Base-by-base conservation (phyloP, 495 filamentous ascomycete genomes). In the Hypoxylon intermedium region DNA sequence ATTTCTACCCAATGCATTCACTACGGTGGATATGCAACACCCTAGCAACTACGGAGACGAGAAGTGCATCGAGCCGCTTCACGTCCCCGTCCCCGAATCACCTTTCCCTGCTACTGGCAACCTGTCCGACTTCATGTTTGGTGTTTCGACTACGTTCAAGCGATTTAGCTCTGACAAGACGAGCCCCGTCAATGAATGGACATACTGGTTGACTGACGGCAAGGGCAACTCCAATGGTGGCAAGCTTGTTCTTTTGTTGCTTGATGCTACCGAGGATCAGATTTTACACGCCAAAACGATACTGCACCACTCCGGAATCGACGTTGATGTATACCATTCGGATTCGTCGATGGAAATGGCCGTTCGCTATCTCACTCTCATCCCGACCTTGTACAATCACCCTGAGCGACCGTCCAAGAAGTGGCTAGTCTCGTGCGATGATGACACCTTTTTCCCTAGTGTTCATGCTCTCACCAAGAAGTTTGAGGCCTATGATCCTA, bases 401-500 rank as follows among this genome's bases (percentile, higher is more conserved):
- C 77, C 68, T 72, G 67, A 81, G 63, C 59, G 84, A 67, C 12
- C 65, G 72, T 56, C 80, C 76, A 82, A 74, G 61, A 82, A 84
- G 61, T 91, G 86, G 87, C 78, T 89, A 18, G 82, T 83, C 49
- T 81, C 88, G 38, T 85, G 87, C 49, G 87, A 90, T 56, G 87
- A 91, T 64, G 88, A 91, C 65, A 91, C 88, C 15, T 90, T 89
- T 69, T 87, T 89, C 72, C 80, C 86, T 6, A 88, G 85, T 30
- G 77, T 89, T 13, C 83, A 83, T 24, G 75, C 84, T 9, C 75
- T 90, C 30, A 77, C 80, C 13, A 77, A 84, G 28, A 63, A 67
- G 36, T 70, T 80, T 19, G 68, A 68, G 15, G 53, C 69, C 0
- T 87, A 86, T 53, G 83, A 89, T 60, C 69, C 80, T 38, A 72